Evolutionary conservation across 2,329 filamentous ascomycete genomes (phyloP).

Genomic region (Hymenoscyphus infarciens): DNA sequence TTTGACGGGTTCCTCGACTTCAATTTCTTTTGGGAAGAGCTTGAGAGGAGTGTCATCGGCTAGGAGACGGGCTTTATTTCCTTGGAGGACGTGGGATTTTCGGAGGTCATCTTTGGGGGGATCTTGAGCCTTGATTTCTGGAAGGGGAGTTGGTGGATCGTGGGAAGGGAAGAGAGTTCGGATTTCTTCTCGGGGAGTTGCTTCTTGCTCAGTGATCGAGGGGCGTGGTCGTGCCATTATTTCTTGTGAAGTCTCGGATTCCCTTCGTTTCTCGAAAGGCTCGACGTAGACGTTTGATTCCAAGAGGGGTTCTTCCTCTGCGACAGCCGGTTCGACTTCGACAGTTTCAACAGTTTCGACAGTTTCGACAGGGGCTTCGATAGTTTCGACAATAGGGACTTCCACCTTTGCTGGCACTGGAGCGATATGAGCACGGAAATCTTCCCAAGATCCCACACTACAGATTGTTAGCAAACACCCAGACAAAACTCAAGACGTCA

Average conservation of each 20-base stretch:
- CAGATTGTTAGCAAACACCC: background rate
- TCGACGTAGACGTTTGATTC: background rate
- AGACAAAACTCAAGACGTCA: constrained; percentile 4
- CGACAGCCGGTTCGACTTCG: background rate
- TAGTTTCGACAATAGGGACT: background rate
- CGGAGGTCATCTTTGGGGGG: constrained; percentile 2
- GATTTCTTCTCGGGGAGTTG: background rate
- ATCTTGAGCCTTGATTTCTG: background rate
- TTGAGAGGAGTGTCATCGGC: background rate
- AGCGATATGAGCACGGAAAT: constrained; percentile 10
- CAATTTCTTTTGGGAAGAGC: background rate
- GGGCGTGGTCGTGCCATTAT: constrained; percentile 6
- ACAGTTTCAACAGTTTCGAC: background rate
- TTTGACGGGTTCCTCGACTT: constrained; percentile 1
- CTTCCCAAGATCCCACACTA: constrained; percentile 17
- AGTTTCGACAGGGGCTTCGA: background rate
- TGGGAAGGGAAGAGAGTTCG: background rate
- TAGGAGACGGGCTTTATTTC: background rate
- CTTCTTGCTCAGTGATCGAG: background rate
- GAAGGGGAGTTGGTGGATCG: background rate
- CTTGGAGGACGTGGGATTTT: constrained; percentile 2
- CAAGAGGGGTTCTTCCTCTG: background rate
- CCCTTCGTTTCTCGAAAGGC: background rate
- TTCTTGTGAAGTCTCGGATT: background rate
- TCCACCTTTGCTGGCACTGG: constrained; percentile 4